A percentile compares a stretch with the other conserved stretches of the same genome.
Evolutionary conservation across 2,329 filamentous ascomycete species (phyloP).

Genomic region (Botrytis elliptica): DNA sequence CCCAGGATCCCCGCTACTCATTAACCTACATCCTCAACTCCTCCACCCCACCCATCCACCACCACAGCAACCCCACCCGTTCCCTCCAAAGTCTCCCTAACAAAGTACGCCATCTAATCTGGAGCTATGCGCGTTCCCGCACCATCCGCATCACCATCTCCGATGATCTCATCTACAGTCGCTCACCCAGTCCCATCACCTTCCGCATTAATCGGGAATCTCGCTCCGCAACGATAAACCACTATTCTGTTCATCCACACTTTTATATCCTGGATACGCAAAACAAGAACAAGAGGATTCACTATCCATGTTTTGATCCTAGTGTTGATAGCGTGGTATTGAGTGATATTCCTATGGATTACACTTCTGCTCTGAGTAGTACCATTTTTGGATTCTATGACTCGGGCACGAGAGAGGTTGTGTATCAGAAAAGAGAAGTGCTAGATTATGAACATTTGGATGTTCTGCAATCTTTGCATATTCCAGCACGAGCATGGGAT

Average conservation of each 20-base stretch:
- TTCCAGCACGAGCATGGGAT: neutral
- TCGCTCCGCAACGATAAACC: neutral
- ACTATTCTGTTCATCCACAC: neutral
- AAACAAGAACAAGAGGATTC: neutral
- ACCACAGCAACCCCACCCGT: neutral
- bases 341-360: neutral
- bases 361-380: neutral
- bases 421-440: too few species aligned
- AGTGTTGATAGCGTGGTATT: neutral
- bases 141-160: neutral
- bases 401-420: accelerated
- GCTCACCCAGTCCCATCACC: neutral
- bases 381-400: neutral
- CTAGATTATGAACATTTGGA: neutral
- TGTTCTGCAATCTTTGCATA: neutral
- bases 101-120: neutral
- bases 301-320: neutral
- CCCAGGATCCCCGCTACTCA: neutral
- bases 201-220: neutral
- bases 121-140: neutral
- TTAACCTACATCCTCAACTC: neutral
- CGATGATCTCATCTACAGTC: neutral
- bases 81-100: neutral
- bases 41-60: neutral
- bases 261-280: neutral